Conservation (phyloP, 1,284 basidiomycete species). For the Termitomyces sp. region DNA sequence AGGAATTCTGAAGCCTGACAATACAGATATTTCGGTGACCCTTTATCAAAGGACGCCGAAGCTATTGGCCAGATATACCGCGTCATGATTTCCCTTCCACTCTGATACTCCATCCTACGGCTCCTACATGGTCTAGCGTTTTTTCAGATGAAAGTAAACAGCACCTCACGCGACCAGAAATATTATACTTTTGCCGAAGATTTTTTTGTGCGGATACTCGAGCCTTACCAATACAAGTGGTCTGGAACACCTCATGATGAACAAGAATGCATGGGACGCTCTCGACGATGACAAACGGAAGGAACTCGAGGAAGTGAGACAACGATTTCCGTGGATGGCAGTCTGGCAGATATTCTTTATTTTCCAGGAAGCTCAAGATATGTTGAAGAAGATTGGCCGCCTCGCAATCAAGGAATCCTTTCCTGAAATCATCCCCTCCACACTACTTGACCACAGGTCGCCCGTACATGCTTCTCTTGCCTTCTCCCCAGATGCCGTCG, state of each 20-base stretch:
- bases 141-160: too few species aligned
- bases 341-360: constrained; percentile 6
- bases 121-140: too few species aligned
- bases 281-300: neutral
- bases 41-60: neutral
- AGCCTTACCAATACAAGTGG: neutral
- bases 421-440: neutral
- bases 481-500: neutral
- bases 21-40: neutral
- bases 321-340: constrained; percentile 1
- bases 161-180: too few species aligned
- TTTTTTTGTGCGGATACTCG: too few species aligned
- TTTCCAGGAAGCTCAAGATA: neutral
- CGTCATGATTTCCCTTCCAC: neutral
- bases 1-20: neutral
- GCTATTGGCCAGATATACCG: neutral
- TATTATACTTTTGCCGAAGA: too few species aligned
- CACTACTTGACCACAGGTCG: neutral
- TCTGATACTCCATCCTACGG: too few species aligned
- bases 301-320: neutral
- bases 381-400: neutral
- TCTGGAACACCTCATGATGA: neutral
- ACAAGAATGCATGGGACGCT: neutral
- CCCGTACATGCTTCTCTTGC: neutral
- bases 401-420: neutral